Conservation (phyloP, 2,329 filamentous ascomycete species). For the Penicillium expansum region DNA sequence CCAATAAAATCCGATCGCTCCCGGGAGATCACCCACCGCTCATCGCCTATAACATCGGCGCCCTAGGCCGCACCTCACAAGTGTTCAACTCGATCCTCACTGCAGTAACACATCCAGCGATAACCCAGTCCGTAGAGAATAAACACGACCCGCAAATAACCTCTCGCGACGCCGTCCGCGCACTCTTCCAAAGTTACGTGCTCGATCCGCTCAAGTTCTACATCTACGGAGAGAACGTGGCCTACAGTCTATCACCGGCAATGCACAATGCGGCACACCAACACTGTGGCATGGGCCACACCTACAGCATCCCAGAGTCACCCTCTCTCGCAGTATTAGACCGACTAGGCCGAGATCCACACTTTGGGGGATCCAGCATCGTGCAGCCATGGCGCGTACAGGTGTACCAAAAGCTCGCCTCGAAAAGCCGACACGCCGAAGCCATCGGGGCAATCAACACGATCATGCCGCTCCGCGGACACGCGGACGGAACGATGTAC, state of each 20-base stretch:
- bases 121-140: conserved; percentile 25
- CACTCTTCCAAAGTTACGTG: conserved; percentile 42
- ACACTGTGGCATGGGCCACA: conserved; percentile 41
- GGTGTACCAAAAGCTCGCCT: conserved; percentile 37
- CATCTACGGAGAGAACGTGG: conserved; percentile 42
- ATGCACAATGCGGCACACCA: conserved; percentile 46
- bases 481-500: conserved; percentile 37
- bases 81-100: conserved; percentile 44
- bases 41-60: conserved; percentile 43
- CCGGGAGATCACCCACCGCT: conserved; percentile 33
- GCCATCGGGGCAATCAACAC: conserved; percentile 48
- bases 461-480: conserved; percentile 42
- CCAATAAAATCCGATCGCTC: conserved; percentile 34
- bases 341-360: conserved; percentile 36
- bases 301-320: conserved; percentile 40
- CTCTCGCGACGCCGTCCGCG: conserved; percentile 38
- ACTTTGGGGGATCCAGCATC: conserved; percentile 44
- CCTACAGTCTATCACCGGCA: conserved; percentile 43
- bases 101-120: conserved; percentile 41
- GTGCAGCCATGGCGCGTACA: conserved; percentile 46
- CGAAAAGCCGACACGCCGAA: conserved; percentile 44
- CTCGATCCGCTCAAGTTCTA: conserved; percentile 45
- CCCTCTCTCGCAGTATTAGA: conserved; percentile 39
- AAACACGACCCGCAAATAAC: conserved; percentile 36
- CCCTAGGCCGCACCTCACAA: conserved; percentile 44